These are phyloP conservation scores for Argentina anserina DNA, from an alignment of 306 rosid species.

Conservation along the genomic window DNA sequence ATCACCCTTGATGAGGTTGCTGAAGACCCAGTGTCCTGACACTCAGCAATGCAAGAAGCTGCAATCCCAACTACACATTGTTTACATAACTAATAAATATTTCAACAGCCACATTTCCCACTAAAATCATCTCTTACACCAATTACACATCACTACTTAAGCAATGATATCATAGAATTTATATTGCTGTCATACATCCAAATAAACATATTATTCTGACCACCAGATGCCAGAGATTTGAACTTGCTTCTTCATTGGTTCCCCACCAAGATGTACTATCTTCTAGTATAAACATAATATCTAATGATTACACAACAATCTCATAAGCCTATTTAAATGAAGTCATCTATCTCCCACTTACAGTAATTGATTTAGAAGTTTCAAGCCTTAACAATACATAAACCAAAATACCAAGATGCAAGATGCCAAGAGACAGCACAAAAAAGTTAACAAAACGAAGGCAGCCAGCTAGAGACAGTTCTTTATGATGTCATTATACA, in stretches of 20 bases:
- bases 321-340: neutral
- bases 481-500: neutral
- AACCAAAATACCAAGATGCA: neutral
- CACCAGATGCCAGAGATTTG: neutral
- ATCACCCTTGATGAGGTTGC: constrained; percentile 42
- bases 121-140: constrained; percentile 1
- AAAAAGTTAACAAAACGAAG: neutral
- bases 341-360: neutral
- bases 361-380: neutral
- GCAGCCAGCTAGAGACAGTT: neutral
- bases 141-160: neutral
- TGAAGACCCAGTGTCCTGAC: constrained; percentile 53
- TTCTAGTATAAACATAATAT: neutral
- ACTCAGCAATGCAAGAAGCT: constrained; percentile 55
- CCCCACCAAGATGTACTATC: neutral
- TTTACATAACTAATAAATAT: constrained; percentile 10
- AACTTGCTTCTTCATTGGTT: neutral
- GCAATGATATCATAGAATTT: neutral
- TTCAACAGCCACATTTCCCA: constrained; percentile 3
- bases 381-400: neutral
- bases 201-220: constrained; percentile 7
- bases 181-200: neutral
- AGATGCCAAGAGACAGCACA: neutral
- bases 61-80: constrained; percentile 34
- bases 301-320: neutral